Conservation (phyloP, 1,284 basidiomycete species). For the Moesziomyces aphidis region DNA sequence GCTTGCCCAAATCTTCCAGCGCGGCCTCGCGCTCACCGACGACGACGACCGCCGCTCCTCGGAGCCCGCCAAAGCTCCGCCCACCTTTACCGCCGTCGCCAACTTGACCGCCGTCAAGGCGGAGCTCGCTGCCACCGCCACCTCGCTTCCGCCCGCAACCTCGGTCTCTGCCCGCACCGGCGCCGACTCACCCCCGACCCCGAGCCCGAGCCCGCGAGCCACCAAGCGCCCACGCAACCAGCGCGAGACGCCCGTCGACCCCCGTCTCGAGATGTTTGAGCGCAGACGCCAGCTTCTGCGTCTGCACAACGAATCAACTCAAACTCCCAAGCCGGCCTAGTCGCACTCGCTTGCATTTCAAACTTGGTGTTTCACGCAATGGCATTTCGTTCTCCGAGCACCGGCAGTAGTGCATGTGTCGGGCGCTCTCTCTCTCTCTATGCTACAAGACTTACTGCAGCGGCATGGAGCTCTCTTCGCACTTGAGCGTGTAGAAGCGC, state of each 20-base stretch:
- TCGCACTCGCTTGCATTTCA: too few species aligned
- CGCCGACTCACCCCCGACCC: background rate
- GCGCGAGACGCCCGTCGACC: slow-evolving; percentile 11
- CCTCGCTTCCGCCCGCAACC: too few species aligned
- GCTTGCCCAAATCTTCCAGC: too few species aligned
- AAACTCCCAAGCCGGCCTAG: too few species aligned
- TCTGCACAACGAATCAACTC: too few species aligned
- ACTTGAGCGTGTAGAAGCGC: slow-evolving; percentile 42
- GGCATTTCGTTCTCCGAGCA: too few species aligned
- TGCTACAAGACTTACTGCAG: slow-evolving; percentile 12
- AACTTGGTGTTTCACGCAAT: background rate
- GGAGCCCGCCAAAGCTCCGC: too few species aligned
- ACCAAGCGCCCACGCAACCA: background rate
- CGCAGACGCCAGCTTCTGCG: too few species aligned
- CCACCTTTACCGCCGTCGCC: too few species aligned
- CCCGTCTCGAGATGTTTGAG: slow-evolving; percentile 7
- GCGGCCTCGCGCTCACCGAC: too few species aligned
- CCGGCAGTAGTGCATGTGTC: too few species aligned
- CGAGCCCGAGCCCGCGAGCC: background rate
- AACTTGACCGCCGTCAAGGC: background rate
- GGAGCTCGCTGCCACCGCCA: background rate
- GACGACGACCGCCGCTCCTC: too few species aligned
- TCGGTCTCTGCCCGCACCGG: background rate
- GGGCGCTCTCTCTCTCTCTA: background rate
- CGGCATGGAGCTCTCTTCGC: slow-evolving; percentile 30